Evolutionary conservation across 176 grass and related monocot genomes (phyloP).

Genomic region (Zizania latifolia): DNA sequence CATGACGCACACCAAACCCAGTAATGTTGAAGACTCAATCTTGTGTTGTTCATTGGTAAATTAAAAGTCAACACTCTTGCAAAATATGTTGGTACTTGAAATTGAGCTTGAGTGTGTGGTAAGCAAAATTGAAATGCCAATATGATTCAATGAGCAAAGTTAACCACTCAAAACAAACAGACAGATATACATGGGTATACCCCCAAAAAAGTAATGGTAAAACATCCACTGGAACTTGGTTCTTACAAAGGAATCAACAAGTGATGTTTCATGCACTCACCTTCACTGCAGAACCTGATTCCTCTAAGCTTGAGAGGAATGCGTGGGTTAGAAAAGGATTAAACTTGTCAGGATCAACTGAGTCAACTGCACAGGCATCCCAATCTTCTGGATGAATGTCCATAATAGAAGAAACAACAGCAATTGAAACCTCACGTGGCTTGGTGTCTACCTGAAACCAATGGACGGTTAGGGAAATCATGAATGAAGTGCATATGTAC

Average conservation of each 20-base stretch:
- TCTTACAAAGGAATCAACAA: not conserved
- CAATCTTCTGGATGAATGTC: slow-evolving; percentile 69
- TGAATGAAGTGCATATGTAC: slow-evolving; percentile 3
- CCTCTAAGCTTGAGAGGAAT: slow-evolving; percentile 93
- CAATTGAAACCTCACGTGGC: slow-evolving; percentile 53
- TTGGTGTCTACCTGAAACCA: slow-evolving; percentile 39
- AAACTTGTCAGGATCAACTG: slow-evolving; percentile 45
- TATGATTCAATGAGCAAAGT: slow-evolving; percentile 2
- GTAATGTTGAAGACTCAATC: slow-evolving; percentile 4
- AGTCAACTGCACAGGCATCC: slow-evolving; percentile 79
- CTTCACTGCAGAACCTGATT: slow-evolving; percentile 77
- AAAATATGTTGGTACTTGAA: not conserved
- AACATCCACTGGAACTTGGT: not conserved
- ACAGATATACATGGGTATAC: not conserved
- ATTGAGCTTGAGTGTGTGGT: not conserved
- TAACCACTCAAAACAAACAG: not conserved
- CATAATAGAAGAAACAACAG: slow-evolving; percentile 69
- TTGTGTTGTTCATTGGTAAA: too few species aligned
- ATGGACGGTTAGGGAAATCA: slow-evolving; percentile 26
- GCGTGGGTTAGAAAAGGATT: slow-evolving; percentile 89
- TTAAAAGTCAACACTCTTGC: slow-evolving; percentile 2
- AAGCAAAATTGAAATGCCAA: not conserved
- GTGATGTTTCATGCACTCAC: slow-evolving; percentile 26
- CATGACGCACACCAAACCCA: not conserved
- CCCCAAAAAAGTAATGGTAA: not conserved